Percentiles rank a stretch among this genome's conserved stretches.
Conservation (phyloP, 768 basidiomycete species). For the Strobilomyces dryophilus region DNA sequence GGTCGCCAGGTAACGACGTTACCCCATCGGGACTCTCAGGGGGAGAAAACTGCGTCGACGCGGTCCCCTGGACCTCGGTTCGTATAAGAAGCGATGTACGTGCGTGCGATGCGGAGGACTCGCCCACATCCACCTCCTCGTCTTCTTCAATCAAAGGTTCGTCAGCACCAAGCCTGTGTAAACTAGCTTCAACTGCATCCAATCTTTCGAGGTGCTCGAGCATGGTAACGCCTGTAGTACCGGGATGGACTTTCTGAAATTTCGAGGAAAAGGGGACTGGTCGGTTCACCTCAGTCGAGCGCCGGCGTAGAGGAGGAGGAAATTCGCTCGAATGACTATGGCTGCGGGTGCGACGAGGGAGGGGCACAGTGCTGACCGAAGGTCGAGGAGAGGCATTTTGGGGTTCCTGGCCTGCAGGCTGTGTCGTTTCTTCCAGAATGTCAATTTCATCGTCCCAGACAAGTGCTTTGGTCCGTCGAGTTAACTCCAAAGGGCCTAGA, state of each 20-base stretch:
- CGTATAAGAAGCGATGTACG: constrained; percentile 23
- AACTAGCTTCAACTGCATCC: constrained; percentile 75
- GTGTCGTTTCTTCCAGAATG: constrained; percentile 49
- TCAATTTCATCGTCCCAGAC: constrained; percentile 89
- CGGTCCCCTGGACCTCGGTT: constrained; percentile 23
- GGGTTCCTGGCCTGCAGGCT: constrained; percentile 30
- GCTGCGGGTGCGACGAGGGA: constrained; percentile 50
- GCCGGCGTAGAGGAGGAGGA: constrained; percentile 64
- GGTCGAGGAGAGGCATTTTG: constrained; percentile 50
- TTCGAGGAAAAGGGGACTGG: constrained; percentile 84
- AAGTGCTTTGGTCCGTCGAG: constrained; percentile 73
- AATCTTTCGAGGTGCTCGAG: constrained; percentile 82
- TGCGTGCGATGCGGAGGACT: constrained; percentile 31
- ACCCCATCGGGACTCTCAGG: constrained; percentile 53
- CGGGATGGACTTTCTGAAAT: constrained; percentile 78
- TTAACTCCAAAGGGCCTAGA: constrained; percentile 84
- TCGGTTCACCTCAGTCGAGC: constrained; percentile 59
- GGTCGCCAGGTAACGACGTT: constrained; percentile 52
- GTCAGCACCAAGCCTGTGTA: constrained; percentile 67
- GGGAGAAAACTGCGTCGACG: constrained; percentile 47
- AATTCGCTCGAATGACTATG: constrained; percentile 62
- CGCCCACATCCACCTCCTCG: constrained; percentile 62
- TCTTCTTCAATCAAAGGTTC: constrained; percentile 49
- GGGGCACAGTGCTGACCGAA: constrained; percentile 60
- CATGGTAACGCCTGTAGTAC: constrained; percentile 82